A percentile compares a stretch with the other conserved stretches of the same genome.
These are phyloP conservation scores for Neurospora terricola DNA, from an alignment of 495 filamentous ascomycete genomes.

Conservation along the genomic window DNA sequence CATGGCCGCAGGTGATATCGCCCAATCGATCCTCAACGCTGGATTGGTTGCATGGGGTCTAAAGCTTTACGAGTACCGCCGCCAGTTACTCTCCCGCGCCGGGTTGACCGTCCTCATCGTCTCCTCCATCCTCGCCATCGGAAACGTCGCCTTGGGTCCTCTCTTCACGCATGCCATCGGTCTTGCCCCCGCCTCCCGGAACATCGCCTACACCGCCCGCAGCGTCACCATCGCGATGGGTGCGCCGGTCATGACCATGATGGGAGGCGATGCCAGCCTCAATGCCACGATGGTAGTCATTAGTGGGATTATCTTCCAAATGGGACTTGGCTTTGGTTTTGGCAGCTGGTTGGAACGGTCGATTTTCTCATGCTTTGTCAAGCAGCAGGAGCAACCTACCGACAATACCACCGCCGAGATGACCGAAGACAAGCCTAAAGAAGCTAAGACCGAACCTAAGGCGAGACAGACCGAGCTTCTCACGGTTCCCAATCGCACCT, in stretches of 20 bases:
- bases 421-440: not conserved
- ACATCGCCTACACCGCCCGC: constrained; percentile 34
- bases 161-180: constrained; percentile 24
- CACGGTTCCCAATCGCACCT: not conserved
- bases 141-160: constrained; percentile 28
- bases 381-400: not conserved
- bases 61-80: constrained; percentile 38
- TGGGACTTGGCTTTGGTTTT: constrained; percentile 23
- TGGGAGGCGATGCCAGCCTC: constrained; percentile 31
- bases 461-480: not conserved
- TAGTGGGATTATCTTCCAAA: constrained; percentile 36
- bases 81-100: constrained; percentile 27
- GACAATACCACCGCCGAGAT: not conserved
- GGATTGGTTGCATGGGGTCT: constrained; percentile 37
- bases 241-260: constrained; percentile 25
- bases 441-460: not conserved
- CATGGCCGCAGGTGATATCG: constrained; percentile 35
- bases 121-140: constrained; percentile 20
- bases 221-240: constrained; percentile 35
- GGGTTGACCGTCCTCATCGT: constrained; percentile 27
- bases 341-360: constrained; percentile 27
- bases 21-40: constrained; percentile 31
- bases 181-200: constrained; percentile 17
- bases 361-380: not conserved
- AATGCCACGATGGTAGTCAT: constrained; percentile 37